Conservation (phyloP, 805 yeast species). For the Hanseniaspora hatyaiensis region DNA sequence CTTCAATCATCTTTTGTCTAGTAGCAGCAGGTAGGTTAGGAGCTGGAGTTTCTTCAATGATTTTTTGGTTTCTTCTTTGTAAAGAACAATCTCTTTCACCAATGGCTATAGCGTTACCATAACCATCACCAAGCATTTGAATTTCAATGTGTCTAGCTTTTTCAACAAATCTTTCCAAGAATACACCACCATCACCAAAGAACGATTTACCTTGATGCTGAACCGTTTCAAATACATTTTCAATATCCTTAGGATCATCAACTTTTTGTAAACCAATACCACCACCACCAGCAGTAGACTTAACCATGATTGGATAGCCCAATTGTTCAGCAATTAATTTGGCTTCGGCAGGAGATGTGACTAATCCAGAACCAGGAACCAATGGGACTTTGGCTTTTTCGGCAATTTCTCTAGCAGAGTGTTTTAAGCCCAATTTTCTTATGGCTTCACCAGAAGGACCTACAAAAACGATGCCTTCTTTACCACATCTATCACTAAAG, state of each 20-base stretch:
- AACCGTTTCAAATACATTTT: slow-evolving; percentile 76
- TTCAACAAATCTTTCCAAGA: slow-evolving; percentile 87
- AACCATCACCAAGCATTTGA: slow-evolving; percentile 93
- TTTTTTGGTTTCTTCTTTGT: slow-evolving; percentile 93
- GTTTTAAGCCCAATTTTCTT: slow-evolving; percentile 82
- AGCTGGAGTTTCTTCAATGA: slow-evolving; percentile 96
- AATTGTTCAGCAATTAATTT: slow-evolving; percentile 57
- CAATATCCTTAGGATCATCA: slow-evolving; percentile 68
- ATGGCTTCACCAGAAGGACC: slow-evolving; percentile 97
- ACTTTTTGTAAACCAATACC: slow-evolving; percentile 96
- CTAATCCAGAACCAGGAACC: slow-evolving; percentile 92
- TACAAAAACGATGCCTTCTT: slow-evolving; percentile 77
- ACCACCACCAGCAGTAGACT: slow-evolving; percentile 98
- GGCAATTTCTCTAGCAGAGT: slow-evolving; percentile 93
- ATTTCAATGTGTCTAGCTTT: slow-evolving; percentile 93
- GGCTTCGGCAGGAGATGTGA: slow-evolving; percentile 64
- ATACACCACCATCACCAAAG: slow-evolving; percentile 92
- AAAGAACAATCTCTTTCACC: slow-evolving; percentile 97
- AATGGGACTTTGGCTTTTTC: slow-evolving; percentile 84
- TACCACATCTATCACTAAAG: slow-evolving; percentile 75
- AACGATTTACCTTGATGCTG: slow-evolving; percentile 87
- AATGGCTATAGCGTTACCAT: slow-evolving; percentile 80
- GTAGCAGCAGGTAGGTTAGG: slow-evolving; percentile 80
- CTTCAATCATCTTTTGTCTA: slow-evolving; percentile 59
- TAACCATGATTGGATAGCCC: slow-evolving; percentile 87